Percentiles rank a stretch among this genome's conserved stretches.
phyloP scores from a whole-genome alignment of 108 stramenopile species.

The Skeletonema potamos region DNA sequence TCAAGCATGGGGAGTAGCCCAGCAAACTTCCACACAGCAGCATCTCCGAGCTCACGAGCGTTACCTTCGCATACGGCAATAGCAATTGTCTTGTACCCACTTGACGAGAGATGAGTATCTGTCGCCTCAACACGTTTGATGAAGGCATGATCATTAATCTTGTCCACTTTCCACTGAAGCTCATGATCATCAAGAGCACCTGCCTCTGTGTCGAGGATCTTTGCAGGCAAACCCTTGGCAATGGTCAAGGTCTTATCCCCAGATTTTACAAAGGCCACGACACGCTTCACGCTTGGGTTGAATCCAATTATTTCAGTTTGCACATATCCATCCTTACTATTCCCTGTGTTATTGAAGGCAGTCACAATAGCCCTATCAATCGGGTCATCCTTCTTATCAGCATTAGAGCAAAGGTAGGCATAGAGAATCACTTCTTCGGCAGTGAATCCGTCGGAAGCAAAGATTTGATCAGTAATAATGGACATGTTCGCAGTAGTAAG shows the following conservation, averaged over 20 bases:
- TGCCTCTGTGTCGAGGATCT: constrained; percentile 68
- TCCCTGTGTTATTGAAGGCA: constrained; percentile 30
- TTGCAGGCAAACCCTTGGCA: constrained; percentile 79
- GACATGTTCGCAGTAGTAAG: constrained; percentile 85
- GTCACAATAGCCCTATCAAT: constrained; percentile 76
- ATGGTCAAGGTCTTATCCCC: constrained; percentile 42
- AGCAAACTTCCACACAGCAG: constrained; percentile 60
- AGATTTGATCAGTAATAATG: constrained; percentile 62
- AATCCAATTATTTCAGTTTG: constrained; percentile 67
- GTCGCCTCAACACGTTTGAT: constrained; percentile 21
- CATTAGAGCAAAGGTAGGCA: constrained; percentile 67
- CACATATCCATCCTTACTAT: constrained; percentile 19
- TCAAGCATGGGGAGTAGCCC: constrained; percentile 87
- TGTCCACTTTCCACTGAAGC: constrained; percentile 69
- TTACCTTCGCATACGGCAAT: constrained; percentile 58
- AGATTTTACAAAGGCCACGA: constrained; percentile 55
- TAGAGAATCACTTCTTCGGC: constrained; percentile 56
- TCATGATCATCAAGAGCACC: constrained; percentile 68
- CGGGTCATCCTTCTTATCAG: constrained; percentile 85
- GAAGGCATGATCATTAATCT: constrained; percentile 21
- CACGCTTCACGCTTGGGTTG: constrained; percentile 64
- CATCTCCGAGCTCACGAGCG: constrained; percentile 48
- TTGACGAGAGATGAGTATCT: constrained; percentile 37
- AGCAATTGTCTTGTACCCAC: constrained; percentile 79
- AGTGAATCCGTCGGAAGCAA: constrained; percentile 47